Evolutionary conservation across 2,329 filamentous ascomycete species (phyloP).

Genomic region (Talaromyces albobiverticillius): DNA sequence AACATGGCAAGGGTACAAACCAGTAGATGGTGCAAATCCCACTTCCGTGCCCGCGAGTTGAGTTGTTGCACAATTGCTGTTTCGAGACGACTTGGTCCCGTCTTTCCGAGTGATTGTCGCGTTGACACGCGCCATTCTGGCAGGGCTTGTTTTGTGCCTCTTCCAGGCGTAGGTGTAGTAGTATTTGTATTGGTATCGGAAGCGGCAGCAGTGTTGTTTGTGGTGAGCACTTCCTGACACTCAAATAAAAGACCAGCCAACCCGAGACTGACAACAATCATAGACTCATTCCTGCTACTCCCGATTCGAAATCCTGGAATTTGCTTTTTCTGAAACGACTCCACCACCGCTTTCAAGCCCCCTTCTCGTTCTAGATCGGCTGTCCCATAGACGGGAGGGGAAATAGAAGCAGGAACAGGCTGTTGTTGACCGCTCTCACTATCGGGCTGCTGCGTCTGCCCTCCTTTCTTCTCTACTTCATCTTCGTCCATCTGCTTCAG

Average conservation of each 20-base stretch:
- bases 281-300: conserved; percentile 21
- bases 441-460: not conserved
- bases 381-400: not conserved
- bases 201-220: not conserved
- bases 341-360: conserved; percentile 32
- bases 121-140: conserved; percentile 34
- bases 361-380: not conserved
- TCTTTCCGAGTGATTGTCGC: conserved; percentile 20
- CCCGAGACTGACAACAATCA: conserved; percentile 28
- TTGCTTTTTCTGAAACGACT: conserved; percentile 27
- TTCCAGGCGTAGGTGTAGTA: not conserved
- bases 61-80: conserved; percentile 31
- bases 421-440: not conserved
- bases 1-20: conserved; percentile 23
- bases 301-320: conserved; percentile 30
- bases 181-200: not conserved
- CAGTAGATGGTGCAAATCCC: conserved; percentile 38
- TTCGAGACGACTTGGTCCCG: conserved; percentile 32
- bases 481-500: conserved; percentile 28
- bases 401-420: too few species aligned
- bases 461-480: conserved; percentile 26
- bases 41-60: conserved; percentile 33
- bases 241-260: conserved; percentile 31
- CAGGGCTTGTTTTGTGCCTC: not conserved
- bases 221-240: conserved; percentile 24